Evolutionary conservation across 805 yeast genomes (phyloP), one percentile per base, ranked within the genome.

Genomic region (Debaryomyces hansenii): DNA sequence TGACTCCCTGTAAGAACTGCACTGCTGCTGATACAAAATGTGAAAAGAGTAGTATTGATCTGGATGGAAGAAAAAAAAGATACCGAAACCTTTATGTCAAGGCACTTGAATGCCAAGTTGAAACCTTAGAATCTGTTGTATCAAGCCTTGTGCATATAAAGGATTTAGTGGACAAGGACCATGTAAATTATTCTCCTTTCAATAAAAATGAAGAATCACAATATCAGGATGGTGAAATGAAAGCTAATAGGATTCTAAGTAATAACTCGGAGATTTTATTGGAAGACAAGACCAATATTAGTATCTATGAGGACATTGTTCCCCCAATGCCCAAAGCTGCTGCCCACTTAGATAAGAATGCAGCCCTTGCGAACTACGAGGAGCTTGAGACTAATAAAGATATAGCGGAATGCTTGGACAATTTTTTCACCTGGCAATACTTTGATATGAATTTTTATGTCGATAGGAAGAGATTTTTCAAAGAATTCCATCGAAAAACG

Each of bases 21-120:
- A 37, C 31, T 14, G 29, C 14, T 3, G 33, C 45, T n/a, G 15
- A 41, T 4, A 15, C 39, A 14, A 37, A 41, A 41, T 41, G 45
- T 24, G 40, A 41, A 15, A 41, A 41, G 32, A 18, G 18, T 6
- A 27, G 33, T 12, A 35, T 37, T 11, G 33, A 24, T n/a, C 39
- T 32, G 11, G 45, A 41, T 41, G 45, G 45, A 18, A 36, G 45
- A 10, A 41, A 41, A 35, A 41, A 41, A 15, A 16, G 45, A 20
- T 35, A 41, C 20, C 32, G 33, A 11, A 41, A 35, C 27, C 29
- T 35, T 14, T 41, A 41, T 34, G 45, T 41, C 33, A 41, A 35
- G 28, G 18, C 40, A 18, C 45, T 41, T 11, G 45, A 41, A 18
- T 32, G 39, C 24, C 45, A 41, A 18, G 39, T 41, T 8, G 33